phyloP scores from a whole-genome alignment of 2,329 filamentous ascomycete genomes.

The Trichoderma sp. region DNA sequence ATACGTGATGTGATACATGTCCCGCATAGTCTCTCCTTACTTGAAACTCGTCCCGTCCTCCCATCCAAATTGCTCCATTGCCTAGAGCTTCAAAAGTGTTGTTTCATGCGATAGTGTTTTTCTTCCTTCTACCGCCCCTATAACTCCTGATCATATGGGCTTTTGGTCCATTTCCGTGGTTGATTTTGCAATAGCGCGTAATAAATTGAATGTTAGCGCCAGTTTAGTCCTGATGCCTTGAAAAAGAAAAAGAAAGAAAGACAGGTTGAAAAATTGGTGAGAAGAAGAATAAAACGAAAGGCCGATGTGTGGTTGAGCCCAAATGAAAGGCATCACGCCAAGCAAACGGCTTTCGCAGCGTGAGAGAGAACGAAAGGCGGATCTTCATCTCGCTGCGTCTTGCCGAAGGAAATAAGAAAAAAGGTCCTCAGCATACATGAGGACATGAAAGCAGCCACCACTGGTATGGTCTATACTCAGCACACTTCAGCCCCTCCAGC shows the following conservation, averaged over 20 bases:
- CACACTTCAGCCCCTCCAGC: conserved; percentile 54
- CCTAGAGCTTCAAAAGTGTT: not conserved
- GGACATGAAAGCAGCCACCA: not conserved
- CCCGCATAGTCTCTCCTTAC: not conserved
- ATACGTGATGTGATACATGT: not conserved
- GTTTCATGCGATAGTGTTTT: conserved; percentile 4
- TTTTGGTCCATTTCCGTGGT: not conserved
- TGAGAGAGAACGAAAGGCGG: not conserved
- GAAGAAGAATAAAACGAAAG: not conserved
- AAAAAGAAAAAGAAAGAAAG: not conserved
- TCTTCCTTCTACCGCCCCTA: conserved; percentile 15
- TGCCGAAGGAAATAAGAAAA: not conserved
- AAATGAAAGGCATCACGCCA: not conserved
- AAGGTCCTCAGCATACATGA: not conserved
- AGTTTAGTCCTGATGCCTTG: not conserved
- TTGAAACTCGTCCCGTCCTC: not conserved
- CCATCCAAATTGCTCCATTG: not conserved
- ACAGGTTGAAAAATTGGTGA: not conserved
- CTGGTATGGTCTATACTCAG: conserved; percentile 18
- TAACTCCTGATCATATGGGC: conserved; percentile 14
- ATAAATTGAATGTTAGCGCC: not conserved
- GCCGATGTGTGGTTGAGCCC: not conserved
- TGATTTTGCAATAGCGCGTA: conserved; percentile 3
- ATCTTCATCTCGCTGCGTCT: not conserved
- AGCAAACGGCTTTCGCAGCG: not conserved